A percentile compares a stretch with the other conserved stretches of the same genome.
phyloP scores from a whole-genome alignment of 2,329 filamentous ascomycete genomes.

The Pestalotiopsis sp. region DNA sequence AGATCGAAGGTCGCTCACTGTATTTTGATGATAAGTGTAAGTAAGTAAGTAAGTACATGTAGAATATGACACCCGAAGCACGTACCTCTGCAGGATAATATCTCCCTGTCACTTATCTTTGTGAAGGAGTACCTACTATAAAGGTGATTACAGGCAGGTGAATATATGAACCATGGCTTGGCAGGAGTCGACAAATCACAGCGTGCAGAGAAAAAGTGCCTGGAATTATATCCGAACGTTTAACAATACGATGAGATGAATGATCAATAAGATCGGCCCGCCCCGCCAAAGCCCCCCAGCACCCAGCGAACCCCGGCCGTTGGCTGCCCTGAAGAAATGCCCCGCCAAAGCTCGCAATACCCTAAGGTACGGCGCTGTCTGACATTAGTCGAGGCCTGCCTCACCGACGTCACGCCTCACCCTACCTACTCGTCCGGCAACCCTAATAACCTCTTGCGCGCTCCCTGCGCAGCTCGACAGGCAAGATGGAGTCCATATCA shows the following conservation, averaged over 20 bases:
- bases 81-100: too few species aligned
- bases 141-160: too few species aligned
- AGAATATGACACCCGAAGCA: too few species aligned
- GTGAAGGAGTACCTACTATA: too few species aligned
- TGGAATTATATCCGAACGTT: neutral
- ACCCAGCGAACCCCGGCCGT: neutral
- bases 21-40: too few species aligned
- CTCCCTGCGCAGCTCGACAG: constrained; percentile 23
- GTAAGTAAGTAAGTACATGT: too few species aligned
- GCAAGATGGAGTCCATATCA: constrained; percentile 89
- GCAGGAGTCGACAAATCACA: neutral
- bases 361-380: neutral
- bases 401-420: constrained; percentile 13
- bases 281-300: neutral
- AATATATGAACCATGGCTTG: too few species aligned
- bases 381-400: neutral
- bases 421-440: neutral
- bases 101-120: too few species aligned
- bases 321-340: neutral
- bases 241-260: neutral
- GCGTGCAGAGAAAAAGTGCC: neutral
- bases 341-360: constrained; percentile 15
- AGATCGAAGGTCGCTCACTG: too few species aligned
- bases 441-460: constrained; percentile 13
- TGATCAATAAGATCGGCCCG: neutral